Conservation (phyloP, 441 rosid genomes). For the Bocquillonia castaneifolia region DNA sequence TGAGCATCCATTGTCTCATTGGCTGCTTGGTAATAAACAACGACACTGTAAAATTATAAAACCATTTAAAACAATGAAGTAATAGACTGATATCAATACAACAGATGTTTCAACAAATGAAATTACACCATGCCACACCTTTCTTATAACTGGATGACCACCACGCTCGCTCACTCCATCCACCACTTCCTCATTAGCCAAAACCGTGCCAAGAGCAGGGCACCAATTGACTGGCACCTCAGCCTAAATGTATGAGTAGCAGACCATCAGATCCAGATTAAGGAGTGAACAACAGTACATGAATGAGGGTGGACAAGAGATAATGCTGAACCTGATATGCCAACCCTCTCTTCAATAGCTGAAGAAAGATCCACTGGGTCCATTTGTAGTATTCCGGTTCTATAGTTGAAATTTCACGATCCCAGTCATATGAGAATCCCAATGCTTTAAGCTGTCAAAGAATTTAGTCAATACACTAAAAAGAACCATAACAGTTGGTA, state of each 20-base stretch:
- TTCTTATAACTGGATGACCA: conserved; percentile 88
- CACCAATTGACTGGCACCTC: conserved; percentile 99
- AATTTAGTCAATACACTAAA: conserved; percentile 16
- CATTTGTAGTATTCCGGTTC: conserved; percentile 90
- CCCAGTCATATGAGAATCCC: conserved; percentile 97
- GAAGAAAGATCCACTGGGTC: conserved; percentile 99
- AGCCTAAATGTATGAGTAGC: conserved; percentile 47
- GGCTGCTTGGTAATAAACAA: conserved; percentile 99
- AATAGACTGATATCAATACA: conserved; percentile 19
- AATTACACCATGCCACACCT: conserved; percentile 40
- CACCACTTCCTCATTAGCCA: conserved; percentile 97
- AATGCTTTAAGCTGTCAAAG: conserved; percentile 74
- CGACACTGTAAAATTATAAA: conserved; percentile 85
- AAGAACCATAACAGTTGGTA: background rate
- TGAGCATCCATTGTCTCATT: conserved; percentile 99
- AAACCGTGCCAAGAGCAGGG: conserved; percentile 96
- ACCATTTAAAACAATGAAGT: conserved; percentile 46
- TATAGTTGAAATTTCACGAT: conserved; percentile 86
- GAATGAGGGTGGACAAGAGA: conserved; percentile 21
- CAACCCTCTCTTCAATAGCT: conserved; percentile 86
- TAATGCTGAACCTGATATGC: conserved; percentile 76
- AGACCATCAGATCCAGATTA: conserved; percentile 24
- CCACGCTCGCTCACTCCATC: conserved; percentile 99
- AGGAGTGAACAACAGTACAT: conserved; percentile 16
- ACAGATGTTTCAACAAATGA: conserved; percentile 13